Percentiles rank a stretch among this genome's conserved stretches.
These are phyloP conservation scores for Monosporozyma servazzii DNA, from an alignment of 805 yeast genomes.

Conservation along the genomic window DNA sequence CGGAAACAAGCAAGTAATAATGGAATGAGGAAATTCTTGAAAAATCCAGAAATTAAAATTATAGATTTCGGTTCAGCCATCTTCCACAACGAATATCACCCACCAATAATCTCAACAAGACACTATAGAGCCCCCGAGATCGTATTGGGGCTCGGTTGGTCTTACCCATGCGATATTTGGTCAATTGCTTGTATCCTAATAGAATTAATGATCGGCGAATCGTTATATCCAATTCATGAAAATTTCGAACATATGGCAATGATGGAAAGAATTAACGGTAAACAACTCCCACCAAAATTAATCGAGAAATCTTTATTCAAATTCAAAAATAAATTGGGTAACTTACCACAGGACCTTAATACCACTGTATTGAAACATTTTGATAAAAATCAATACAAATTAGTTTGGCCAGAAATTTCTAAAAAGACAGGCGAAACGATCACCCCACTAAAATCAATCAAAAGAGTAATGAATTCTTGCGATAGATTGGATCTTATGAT, in stretches of 20 bases:
- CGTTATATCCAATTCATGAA: conserved; percentile 89
- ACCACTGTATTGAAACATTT: conserved; percentile 28
- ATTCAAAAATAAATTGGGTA: conserved; percentile 25
- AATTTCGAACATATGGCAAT: conserved; percentile 89
- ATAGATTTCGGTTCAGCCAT: conserved; percentile 98
- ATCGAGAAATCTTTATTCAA: conserved; percentile 30
- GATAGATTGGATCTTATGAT: conserved; percentile 26
- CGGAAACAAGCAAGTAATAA: conserved; percentile 26
- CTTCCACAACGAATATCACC: conserved; percentile 88
- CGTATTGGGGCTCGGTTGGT: conserved; percentile 92
- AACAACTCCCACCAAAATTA: conserved; percentile 34
- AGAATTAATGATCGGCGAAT: conserved; percentile 89
- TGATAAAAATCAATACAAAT: conserved; percentile 13
- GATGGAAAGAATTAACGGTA: conserved; percentile 75
- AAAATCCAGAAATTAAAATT: conserved; percentile 73
- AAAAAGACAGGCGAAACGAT: conserved; percentile 18
- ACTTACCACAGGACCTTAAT: conserved; percentile 26
- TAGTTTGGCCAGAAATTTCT: conserved; percentile 28
- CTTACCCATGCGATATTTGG: conserved; percentile 96
- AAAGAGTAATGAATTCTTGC: conserved; percentile 23
- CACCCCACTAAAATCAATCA: conserved; percentile 25
- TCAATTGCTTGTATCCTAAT: conserved; percentile 88
- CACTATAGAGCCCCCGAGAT: conserved; percentile 98
- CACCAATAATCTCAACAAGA: conserved; percentile 84
- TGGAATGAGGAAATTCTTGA: conserved; percentile 35